Evolutionary conservation across 2,329 filamentous ascomycete species (phyloP).

Genomic region (Colletotrichum eremochloae): DNA sequence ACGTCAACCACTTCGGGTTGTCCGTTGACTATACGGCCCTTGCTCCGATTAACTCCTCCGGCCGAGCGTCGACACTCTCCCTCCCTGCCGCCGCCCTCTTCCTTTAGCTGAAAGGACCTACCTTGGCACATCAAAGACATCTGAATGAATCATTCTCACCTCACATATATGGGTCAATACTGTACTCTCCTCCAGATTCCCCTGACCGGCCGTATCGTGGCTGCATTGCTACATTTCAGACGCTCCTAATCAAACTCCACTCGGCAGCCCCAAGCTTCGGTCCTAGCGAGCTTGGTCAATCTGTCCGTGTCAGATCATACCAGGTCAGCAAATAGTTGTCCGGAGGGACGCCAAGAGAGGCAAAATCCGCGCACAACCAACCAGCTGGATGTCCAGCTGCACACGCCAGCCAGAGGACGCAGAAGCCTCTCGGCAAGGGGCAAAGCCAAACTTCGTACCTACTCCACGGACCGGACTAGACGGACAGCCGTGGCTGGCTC

Average conservation of each 20-base stretch:
- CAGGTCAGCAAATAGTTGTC: constrained; percentile 10
- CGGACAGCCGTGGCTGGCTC: constrained; percentile 14
- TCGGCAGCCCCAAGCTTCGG: constrained; percentile 16
- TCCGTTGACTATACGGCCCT: constrained; percentile 7
- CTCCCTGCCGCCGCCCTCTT: constrained; percentile 2
- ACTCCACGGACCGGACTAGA: constrained; percentile 9
- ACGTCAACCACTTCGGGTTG: background rate
- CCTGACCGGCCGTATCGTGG: background rate
- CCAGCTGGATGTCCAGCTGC: constrained; percentile 7
- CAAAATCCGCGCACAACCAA: constrained; percentile 25
- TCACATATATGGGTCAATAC: background rate
- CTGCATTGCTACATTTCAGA: constrained; percentile 20
- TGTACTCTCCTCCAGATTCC: constrained; percentile 6
- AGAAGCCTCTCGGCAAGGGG: constrained; percentile 9
- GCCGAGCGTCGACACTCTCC: constrained; percentile 19
- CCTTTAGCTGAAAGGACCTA: constrained; percentile 13
- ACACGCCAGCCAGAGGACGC: background rate
- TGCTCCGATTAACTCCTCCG: constrained; percentile 27
- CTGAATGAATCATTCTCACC: constrained; percentile 22
- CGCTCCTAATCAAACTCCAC: constrained; percentile 24
- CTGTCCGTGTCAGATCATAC: constrained; percentile 28
- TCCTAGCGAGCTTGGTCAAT: constrained; percentile 19
- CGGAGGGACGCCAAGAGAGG: constrained; percentile 28
- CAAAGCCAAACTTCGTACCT: constrained; percentile 12
- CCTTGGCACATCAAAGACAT: constrained; percentile 30